phyloP scores from a whole-genome alignment of 441 rosid genomes.

The Pelargonium fulgidum region DNA sequence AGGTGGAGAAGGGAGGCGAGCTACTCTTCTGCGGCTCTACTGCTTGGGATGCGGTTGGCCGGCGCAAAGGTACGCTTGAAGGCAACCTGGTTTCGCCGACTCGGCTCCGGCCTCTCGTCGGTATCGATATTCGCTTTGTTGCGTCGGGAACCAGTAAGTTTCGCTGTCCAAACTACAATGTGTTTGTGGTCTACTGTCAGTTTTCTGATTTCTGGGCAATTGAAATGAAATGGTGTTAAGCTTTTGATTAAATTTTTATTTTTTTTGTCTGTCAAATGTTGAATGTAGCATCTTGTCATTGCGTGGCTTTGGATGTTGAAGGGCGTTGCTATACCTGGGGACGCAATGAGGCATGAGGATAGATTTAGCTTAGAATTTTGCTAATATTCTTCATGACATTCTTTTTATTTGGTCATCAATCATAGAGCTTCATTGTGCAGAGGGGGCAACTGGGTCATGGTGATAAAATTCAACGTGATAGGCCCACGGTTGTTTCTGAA shows the following conservation, averaged over 20 bases:
- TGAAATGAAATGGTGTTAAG: neutral
- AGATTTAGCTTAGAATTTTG: slow-evolving; percentile 11
- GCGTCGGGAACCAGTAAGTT: slow-evolving; percentile 78
- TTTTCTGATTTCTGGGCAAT: neutral
- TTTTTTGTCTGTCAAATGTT: slow-evolving; percentile 3
- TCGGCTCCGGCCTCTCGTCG: slow-evolving; percentile 79
- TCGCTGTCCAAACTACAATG: neutral
- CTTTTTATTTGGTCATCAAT: slow-evolving; percentile 3
- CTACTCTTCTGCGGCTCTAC: slow-evolving; percentile 85
- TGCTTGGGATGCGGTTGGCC: slow-evolving; percentile 66
- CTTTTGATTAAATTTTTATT: slow-evolving; percentile 9
- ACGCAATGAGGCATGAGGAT: slow-evolving; percentile 68
- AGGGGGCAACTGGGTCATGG: slow-evolving; percentile 97
- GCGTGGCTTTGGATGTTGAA: slow-evolving; percentile 87
- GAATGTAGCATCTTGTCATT: slow-evolving; percentile 77
- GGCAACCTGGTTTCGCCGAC: slow-evolving; percentile 86
- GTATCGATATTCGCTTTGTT: slow-evolving; percentile 63
- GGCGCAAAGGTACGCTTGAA: slow-evolving; percentile 52
- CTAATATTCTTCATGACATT: neutral
- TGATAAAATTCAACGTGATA: slow-evolving; percentile 77
- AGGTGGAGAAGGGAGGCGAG: slow-evolving; percentile 72
- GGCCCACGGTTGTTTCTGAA: slow-evolving; percentile 86
- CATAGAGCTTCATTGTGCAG: slow-evolving; percentile 37
- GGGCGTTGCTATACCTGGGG: slow-evolving; percentile 99
- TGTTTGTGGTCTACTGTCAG: neutral